Percentiles rank a stretch among this genome's conserved stretches.
Evolutionary conservation across 1,284 basidiomycete species (phyloP).

Genomic region (Puccinia hordei): DNA sequence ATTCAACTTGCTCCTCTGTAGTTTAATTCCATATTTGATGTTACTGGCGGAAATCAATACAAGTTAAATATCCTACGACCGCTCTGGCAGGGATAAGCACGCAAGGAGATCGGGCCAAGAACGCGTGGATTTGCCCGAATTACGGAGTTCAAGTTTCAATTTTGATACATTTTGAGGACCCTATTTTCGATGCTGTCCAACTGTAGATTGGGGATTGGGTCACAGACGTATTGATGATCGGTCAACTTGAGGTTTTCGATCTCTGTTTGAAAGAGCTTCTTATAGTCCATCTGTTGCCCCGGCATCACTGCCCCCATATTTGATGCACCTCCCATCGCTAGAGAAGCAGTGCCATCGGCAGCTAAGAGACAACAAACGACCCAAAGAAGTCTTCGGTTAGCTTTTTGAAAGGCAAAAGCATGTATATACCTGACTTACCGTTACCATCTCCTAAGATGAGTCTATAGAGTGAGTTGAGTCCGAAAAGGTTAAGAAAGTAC

Average conservation of each 20-base stretch:
- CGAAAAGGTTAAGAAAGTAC: slow-evolving; percentile 99
- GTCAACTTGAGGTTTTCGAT: slow-evolving; percentile 89
- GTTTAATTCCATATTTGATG: too few species aligned
- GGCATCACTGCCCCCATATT: slow-evolving; percentile 57
- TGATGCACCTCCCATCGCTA: slow-evolving; percentile 50
- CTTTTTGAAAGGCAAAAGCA: slow-evolving; percentile 66
- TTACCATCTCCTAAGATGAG: slow-evolving; percentile 89
- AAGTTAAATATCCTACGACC: too few species aligned
- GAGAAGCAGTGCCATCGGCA: slow-evolving; percentile 56
- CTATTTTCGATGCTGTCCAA: slow-evolving; percentile 67
- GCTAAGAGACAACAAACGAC: slow-evolving; percentile 60
- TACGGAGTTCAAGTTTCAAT: not conserved
- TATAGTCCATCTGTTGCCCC: slow-evolving; percentile 66
- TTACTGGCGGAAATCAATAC: too few species aligned
- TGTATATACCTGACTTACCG: slow-evolving; percentile 64
- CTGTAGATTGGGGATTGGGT: slow-evolving; percentile 61
- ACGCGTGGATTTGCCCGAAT: too few species aligned
- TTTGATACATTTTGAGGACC: slow-evolving; percentile 73
- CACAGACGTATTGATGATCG: slow-evolving; percentile 79
- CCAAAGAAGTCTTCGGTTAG: slow-evolving; percentile 59
- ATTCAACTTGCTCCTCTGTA: too few species aligned
- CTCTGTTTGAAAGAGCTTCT: slow-evolving; percentile 87
- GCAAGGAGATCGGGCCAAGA: too few species aligned
- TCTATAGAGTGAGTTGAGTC: slow-evolving; percentile 90
- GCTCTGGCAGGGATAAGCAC: too few species aligned